Percentiles rank a stretch among this genome's conserved stretches.
These are phyloP conservation scores for Chondrostereum purpureum DNA, from an alignment of 1,284 basidiomycete genomes.

Conservation along the genomic window DNA sequence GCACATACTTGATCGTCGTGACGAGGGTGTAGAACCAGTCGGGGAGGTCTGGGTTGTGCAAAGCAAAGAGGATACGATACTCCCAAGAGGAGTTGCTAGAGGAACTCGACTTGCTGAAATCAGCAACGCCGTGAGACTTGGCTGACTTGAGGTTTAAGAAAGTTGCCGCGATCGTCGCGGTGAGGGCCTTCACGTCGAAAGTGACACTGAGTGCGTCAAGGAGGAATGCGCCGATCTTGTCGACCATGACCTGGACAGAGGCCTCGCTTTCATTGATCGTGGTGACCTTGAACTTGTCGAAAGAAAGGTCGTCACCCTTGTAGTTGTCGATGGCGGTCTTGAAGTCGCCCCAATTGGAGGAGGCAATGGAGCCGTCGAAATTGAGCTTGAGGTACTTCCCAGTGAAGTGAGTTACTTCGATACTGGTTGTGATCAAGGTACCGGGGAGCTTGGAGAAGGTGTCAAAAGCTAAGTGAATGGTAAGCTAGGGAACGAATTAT, in stretches of 20 bases:
- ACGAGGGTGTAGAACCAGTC: no score
- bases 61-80: constrained; percentile 1
- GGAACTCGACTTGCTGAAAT: background rate
- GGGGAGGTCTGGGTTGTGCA: no score
- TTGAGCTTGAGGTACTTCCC: background rate
- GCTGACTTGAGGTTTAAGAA: constrained; percentile 3
- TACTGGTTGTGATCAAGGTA: background rate
- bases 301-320: background rate
- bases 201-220: background rate
- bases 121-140: background rate
- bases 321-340: background rate
- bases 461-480: background rate
- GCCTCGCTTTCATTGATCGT: background rate
- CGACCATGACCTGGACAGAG: background rate
- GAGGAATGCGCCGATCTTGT: background rate
- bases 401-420: background rate
- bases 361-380: no score
- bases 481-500: background rate
- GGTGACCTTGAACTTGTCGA: background rate
- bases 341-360: constrained; percentile 1
- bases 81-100: background rate
- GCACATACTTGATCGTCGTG: no score
- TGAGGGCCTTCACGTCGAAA: background rate
- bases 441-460: background rate
- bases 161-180: background rate